Evolutionary conservation across 495 filamentous ascomycete species (phyloP), one percentile per base, ranked within the genome.

Genomic region (Annulohypoxylon maeteangense): DNA sequence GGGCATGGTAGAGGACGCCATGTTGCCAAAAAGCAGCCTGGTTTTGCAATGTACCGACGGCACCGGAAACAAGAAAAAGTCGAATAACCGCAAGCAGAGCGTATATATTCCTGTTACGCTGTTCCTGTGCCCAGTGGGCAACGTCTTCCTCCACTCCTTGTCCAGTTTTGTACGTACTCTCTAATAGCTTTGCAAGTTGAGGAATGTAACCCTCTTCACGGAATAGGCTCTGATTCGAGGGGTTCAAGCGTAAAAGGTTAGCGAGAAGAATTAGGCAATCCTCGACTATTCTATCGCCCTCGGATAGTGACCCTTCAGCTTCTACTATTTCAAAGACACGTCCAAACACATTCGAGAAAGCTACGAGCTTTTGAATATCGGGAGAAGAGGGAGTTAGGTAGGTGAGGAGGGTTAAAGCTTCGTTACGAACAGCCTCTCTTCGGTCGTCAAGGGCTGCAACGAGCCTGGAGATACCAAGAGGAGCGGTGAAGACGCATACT

Each of bases 191-290:
- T 20, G 89, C 87, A 50, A 97, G 78, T 75, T 89, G 90, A 29
- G 89, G 85, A 22, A 97, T 88, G 73, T 90, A 95, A 0, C 93
- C 94, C 36, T 91, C 95, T 78, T 99, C 96, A 53, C 95, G 85
- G 76, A 99, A 98, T 69, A 93, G 91, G 34, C 92, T 94, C 78
- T 98, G 96, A 76, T 98, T 99, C 22, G 94, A 93, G 22, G 89
- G 83, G 76, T 98, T 98, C 66, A 94, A 86, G 45, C 90, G 88
- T n/a, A 98, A 83, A 20, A 99, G 86, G 76, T 98, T 97, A 31
- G 93, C 93, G 16, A 98, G 85, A 56, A 99, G 83, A 38, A 95
- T 92, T n/a, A 99, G 84, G 71, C 95, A 97, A 79, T 99, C 94
- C 78, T 97, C 94, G 12, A 97, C 91, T 25, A 93, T 87, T 56